Evolutionary conservation across 768 basidiomycete genomes (phyloP).

Genomic region (Termitomyces sp.): DNA sequence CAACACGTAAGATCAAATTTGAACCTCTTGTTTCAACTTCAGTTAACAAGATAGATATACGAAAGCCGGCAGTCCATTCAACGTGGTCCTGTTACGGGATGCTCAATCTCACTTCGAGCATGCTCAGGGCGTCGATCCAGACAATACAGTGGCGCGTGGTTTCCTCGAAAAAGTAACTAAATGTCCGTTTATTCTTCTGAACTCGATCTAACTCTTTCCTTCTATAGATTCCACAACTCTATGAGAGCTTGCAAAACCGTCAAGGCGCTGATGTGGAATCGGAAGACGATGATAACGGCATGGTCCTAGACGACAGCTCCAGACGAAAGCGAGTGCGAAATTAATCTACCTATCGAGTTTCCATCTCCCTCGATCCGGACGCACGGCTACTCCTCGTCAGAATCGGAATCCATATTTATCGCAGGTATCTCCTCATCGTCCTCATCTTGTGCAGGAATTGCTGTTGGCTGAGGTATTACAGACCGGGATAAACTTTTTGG

Average conservation of each 20-base stretch:
- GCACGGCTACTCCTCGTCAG: constrained; percentile 46
- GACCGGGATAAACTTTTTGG: background rate
- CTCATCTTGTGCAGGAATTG: constrained; percentile 19
- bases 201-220: background rate
- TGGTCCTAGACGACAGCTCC: constrained; percentile 20
- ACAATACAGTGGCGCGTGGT: constrained; percentile 46
- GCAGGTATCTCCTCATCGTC: constrained; percentile 68
- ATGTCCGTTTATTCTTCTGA: background rate
- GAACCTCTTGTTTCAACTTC: background rate
- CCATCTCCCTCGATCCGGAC: background rate
- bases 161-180: constrained; percentile 51
- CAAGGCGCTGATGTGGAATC: constrained; percentile 24
- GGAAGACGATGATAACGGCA: constrained; percentile 30
- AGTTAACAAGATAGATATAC: constrained; percentile 1
- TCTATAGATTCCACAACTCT: constrained; percentile 10
- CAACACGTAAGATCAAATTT: constrained; percentile 9
- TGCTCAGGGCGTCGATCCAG: constrained; percentile 55
- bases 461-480: background rate
- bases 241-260: constrained; percentile 3
- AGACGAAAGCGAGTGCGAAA: constrained; percentile 34
- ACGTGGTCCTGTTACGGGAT: constrained; percentile 40
- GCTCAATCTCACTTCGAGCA: constrained; percentile 67
- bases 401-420: constrained; percentile 79
- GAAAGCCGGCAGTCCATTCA: constrained; percentile 16
- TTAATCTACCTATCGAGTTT: constrained; percentile 1